Percentiles rank a stretch among this genome's conserved stretches.
Evolutionary conservation across 2,329 filamentous ascomycete species (phyloP).

Genomic region (Paecilomyces variotii): DNA sequence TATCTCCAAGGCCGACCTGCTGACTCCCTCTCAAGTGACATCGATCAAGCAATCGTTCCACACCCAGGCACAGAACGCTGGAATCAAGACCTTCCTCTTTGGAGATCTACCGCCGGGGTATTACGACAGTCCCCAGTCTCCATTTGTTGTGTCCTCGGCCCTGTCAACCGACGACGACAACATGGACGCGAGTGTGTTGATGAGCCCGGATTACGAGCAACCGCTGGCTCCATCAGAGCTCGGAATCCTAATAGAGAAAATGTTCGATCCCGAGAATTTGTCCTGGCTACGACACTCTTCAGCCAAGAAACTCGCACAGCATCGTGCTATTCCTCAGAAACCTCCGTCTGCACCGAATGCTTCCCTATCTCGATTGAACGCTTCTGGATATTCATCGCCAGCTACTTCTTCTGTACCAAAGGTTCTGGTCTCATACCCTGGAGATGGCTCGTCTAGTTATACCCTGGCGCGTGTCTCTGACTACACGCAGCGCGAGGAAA

Average conservation of each 20-base stretch:
- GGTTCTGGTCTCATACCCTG: constrained; percentile 16
- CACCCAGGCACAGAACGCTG: constrained; percentile 31
- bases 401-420: constrained; percentile 18
- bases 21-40: constrained; percentile 51
- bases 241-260: constrained; percentile 54
- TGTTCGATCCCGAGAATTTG: constrained; percentile 72
- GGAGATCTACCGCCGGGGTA: constrained; percentile 27
- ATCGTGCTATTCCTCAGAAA: constrained; percentile 43
- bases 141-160: constrained; percentile 72
- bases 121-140: constrained; percentile 30
- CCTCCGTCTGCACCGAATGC: constrained; percentile 9
- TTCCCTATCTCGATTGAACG: constrained; percentile 25
- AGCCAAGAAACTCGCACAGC: constrained; percentile 71
- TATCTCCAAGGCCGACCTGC: constrained; percentile 66
- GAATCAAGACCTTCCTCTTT: constrained; percentile 62
- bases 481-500: constrained; percentile 53
- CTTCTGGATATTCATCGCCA: constrained; percentile 20
- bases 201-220: constrained; percentile 83
- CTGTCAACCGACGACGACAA: constrained; percentile 64
- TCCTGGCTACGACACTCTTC: constrained; percentile 75
- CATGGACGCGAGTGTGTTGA: constrained; percentile 88
- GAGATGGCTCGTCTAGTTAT: constrained; percentile 39
- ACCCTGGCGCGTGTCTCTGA: constrained; percentile 55
- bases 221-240: constrained; percentile 74
- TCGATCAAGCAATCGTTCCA: constrained; percentile 48